Evolutionary conservation across 305 asterid species (phyloP).

Genomic region (Fraxinus paxiana): DNA sequence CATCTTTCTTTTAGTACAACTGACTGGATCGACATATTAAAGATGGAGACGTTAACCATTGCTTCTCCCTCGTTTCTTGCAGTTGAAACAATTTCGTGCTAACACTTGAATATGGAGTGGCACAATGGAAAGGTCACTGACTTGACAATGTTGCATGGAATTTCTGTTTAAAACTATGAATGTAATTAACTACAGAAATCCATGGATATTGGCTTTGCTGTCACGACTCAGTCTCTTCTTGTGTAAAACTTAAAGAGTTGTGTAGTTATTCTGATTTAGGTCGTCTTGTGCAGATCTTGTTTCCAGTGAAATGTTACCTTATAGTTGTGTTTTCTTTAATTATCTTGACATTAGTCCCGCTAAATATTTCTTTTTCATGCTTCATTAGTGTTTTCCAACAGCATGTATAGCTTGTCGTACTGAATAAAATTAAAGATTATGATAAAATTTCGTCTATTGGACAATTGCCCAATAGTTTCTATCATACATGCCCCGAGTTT

Average conservation of each 20-base stretch:
- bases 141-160: background rate
- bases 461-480: background rate
- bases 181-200: slow-evolving; percentile 7
- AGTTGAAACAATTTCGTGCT: slow-evolving; percentile 4
- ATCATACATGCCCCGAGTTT: background rate
- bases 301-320: background rate
- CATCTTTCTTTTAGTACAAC: background rate
- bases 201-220: slow-evolving; percentile 12
- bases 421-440: background rate
- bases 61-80: slow-evolving; percentile 1
- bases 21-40: background rate
- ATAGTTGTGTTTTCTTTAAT: background rate
- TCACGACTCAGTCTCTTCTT: slow-evolving; percentile 7
- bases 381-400: background rate
- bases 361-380: background rate
- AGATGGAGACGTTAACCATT: slow-evolving; percentile 1
- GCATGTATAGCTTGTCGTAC: background rate
- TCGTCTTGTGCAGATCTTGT: background rate
- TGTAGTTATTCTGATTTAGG: background rate
- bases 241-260: background rate
- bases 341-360: background rate
- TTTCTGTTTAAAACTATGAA: slow-evolving; percentile 7
- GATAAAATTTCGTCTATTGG: background rate
- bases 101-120: slow-evolving; percentile 1
- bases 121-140: background rate